These are phyloP conservation scores for Podaxis sp. DNA, from an alignment of 768 basidiomycete genomes.

Conservation along the genomic window DNA sequence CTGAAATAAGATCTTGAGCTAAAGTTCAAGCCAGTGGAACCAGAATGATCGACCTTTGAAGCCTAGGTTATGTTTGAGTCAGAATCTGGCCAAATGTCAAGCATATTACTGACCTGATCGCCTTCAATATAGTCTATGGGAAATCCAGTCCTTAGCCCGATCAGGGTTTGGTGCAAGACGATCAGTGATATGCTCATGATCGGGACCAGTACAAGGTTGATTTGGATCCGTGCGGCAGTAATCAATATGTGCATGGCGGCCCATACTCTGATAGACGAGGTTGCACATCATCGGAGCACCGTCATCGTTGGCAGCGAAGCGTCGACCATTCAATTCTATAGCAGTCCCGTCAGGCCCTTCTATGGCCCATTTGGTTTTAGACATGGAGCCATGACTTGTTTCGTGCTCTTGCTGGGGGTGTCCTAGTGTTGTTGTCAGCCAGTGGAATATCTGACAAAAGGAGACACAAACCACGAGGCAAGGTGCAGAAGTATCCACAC, in stretches of 20 bases:
- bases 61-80: slow-evolving; percentile 29
- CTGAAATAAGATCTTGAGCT: slow-evolving; percentile 25
- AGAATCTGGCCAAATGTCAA: neutral
- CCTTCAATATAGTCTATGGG: slow-evolving; percentile 56
- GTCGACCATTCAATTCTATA: slow-evolving; percentile 55
- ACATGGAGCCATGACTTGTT: slow-evolving; percentile 66
- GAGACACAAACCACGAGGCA: slow-evolving; percentile 46
- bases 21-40: neutral
- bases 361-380: slow-evolving; percentile 53
- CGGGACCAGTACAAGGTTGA: slow-evolving; percentile 39
- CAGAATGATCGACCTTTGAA: slow-evolving; percentile 44
- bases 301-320: slow-evolving; percentile 52
- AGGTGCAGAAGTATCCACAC: slow-evolving; percentile 59
- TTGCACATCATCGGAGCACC: slow-evolving; percentile 68
- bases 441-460: neutral
- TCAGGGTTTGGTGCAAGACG: slow-evolving; percentile 46
- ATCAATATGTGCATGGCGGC: slow-evolving; percentile 57
- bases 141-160: slow-evolving; percentile 51
- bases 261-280: slow-evolving; percentile 52
- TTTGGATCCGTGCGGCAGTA: slow-evolving; percentile 46
- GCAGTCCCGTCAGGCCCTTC: slow-evolving; percentile 49
- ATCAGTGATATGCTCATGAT: slow-evolving; percentile 45
- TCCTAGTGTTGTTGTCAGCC: slow-evolving; percentile 31
- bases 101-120: slow-evolving; percentile 44
- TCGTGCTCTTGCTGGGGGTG: slow-evolving; percentile 63